Conservation (phyloP, 768 basidiomycete genomes). For the Butyriboletus loyo region DNA sequence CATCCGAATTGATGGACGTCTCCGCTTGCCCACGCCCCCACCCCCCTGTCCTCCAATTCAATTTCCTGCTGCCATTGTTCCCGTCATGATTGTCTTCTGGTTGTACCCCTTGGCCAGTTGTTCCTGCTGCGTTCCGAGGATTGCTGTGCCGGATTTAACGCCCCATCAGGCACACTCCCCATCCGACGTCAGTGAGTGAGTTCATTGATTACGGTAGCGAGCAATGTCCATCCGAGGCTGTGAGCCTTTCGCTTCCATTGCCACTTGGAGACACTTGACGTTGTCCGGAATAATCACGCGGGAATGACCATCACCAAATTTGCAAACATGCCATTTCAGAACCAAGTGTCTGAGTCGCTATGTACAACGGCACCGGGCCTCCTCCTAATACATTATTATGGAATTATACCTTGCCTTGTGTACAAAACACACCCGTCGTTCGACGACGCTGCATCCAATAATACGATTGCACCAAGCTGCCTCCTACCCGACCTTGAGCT, state of each 20-base stretch:
- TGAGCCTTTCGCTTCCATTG: background rate
- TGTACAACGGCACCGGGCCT: background rate
- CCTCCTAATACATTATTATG: background rate
- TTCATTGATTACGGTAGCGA: constrained; percentile 13
- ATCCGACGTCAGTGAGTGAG: background rate
- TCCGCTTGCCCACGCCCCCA: background rate
- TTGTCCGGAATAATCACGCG: constrained; percentile 5
- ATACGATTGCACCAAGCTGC: background rate
- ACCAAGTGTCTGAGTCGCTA: background rate
- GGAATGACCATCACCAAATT: background rate
- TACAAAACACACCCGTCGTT: background rate
- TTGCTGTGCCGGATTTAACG: constrained; percentile 11
- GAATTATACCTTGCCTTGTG: background rate
- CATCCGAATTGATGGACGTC: background rate
- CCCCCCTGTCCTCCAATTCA: background rate
- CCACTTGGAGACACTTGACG: background rate
- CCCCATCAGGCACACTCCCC: constrained; percentile 3
- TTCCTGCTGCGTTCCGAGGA: background rate
- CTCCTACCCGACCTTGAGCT: constrained; percentile 20
- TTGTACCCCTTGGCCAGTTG: background rate
- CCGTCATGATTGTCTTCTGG: too few relatives aligned
- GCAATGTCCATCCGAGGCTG: constrained; percentile 12
- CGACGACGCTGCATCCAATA: background rate
- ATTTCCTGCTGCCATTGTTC: background rate
- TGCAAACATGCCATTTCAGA: background rate